phyloP scores from a whole-genome alignment of 1,284 basidiomycete genomes.

The Ceratobasidium sp. region DNA sequence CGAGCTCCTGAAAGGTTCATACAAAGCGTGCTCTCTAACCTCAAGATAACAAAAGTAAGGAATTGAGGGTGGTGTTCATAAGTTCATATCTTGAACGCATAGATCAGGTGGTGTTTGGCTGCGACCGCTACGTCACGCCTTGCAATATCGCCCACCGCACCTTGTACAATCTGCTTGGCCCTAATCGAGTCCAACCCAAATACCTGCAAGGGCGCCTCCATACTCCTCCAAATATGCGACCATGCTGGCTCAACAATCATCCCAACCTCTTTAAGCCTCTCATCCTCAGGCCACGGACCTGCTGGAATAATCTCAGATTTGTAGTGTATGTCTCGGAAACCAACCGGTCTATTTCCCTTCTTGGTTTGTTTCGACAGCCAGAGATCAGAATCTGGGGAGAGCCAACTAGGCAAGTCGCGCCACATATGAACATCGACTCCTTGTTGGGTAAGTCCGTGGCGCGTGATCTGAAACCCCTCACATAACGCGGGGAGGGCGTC shows the following conservation, averaged over 20 bases:
- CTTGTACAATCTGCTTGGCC: constrained; percentile 21
- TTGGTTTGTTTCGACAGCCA: neutral
- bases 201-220: constrained; percentile 31
- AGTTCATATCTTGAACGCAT: constrained; percentile 28
- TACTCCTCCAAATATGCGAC: constrained; percentile 33
- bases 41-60: neutral
- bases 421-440: constrained; percentile 40
- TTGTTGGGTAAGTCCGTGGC: constrained; percentile 13
- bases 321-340: constrained; percentile 9
- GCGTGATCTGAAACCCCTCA: constrained; percentile 26
- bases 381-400: constrained; percentile 24
- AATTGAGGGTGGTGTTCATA: neutral
- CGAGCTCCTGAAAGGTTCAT: neutral
- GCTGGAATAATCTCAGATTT: constrained; percentile 22
- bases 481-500: constrained; percentile 13
- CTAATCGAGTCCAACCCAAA: constrained; percentile 12
- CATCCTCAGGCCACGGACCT: constrained; percentile 23
- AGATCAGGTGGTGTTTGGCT: constrained; percentile 22
- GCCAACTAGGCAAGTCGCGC: constrained; percentile 27
- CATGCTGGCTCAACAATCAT: constrained; percentile 13
- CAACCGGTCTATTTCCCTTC: neutral
- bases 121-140: constrained; percentile 19
- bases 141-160: constrained; percentile 14
- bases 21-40: no score
- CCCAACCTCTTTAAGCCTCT: constrained; percentile 19